Evolutionary conservation across 2,329 filamentous ascomycete species (phyloP).

Genomic region (Fusarium solani-melongenae): DNA sequence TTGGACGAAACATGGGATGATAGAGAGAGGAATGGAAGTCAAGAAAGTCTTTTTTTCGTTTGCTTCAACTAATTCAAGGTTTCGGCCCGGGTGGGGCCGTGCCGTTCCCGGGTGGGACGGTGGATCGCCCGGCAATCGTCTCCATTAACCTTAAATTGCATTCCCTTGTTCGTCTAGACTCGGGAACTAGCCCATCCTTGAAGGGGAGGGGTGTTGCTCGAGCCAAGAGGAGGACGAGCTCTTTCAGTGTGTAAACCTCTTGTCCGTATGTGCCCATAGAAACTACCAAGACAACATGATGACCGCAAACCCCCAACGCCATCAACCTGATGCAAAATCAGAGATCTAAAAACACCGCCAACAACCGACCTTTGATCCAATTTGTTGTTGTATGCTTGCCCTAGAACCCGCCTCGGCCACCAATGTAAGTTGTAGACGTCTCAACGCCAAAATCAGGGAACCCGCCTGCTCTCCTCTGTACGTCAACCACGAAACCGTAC

Average conservation of each 20-base stretch:
- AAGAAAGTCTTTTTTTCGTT: background rate
- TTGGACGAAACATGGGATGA: background rate
- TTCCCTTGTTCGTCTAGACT: background rate
- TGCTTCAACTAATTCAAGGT: background rate
- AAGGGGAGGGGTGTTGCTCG: background rate
- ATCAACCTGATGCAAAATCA: background rate
- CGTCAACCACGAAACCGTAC: background rate
- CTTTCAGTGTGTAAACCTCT: background rate
- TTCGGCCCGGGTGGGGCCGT: background rate
- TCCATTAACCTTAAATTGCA: background rate
- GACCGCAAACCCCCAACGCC: background rate
- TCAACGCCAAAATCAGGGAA: background rate
- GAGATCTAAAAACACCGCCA: background rate
- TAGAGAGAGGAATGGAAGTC: background rate
- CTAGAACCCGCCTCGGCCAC: background rate
- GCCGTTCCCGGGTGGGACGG: background rate
- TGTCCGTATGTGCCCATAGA: background rate
- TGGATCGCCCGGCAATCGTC: background rate
- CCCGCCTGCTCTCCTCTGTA: background rate
- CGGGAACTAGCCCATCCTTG: background rate
- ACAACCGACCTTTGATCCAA: background rate
- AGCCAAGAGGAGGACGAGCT: background rate
- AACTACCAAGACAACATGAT: background rate
- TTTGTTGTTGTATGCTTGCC: background rate
- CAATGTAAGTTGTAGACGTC: background rate